Base-by-base conservation (phyloP, 1,139 yeast species). In the Kurtzmaniella quercitrusa region DNA sequence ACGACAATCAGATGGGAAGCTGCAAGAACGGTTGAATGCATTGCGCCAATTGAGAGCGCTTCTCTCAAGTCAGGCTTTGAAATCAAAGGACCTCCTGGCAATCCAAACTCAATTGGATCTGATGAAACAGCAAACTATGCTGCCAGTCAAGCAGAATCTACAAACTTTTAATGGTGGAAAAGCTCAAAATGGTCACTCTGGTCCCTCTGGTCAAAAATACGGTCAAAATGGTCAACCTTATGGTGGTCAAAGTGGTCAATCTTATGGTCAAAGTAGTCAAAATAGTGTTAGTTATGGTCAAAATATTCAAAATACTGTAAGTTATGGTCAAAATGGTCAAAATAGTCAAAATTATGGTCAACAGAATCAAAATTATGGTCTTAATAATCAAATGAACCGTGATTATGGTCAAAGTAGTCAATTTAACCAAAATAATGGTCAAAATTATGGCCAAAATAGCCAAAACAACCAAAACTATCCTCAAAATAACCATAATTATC, bases 21-120 rank as follows among this genome's bases (percentile, higher is more conserved):
- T 68, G 17, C 57, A 52, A 33, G 75, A 66, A 31, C 58, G 72
- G 38, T 66, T 65, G 45, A 66, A 68, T 42, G 77, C 79, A 2
- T 67, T 79, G 49, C 62, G 60, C 37, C 76, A 77, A 49, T 63
- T 79, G 44, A 65, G 67, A 36, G 49, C 46, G 12, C 64, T 77
- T 29, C 60, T 78, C 42, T 58, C 59, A 14, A 65, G 57, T 49
- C 72, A 63, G 47, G 55, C 57, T 11, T 71, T 78, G 62, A 70
- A 68, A 33, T 57, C 60, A 9, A 60, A 64, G 21, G 80, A 77
- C 46, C 62, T 78, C 41, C 57, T 57, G 38, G 73, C 73, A 1
- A 68, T 72, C 9, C 73, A 68, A 49, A 54, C 56, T 19, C 71
- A 67, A 48, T 56, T 72, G 41, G 59, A 57, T 42, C 55, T 52